Percentiles rank a stretch among this genome's conserved stretches.
Conservation (phyloP, 2,329 filamentous ascomycete species). For the Alternaria sp. region DNA sequence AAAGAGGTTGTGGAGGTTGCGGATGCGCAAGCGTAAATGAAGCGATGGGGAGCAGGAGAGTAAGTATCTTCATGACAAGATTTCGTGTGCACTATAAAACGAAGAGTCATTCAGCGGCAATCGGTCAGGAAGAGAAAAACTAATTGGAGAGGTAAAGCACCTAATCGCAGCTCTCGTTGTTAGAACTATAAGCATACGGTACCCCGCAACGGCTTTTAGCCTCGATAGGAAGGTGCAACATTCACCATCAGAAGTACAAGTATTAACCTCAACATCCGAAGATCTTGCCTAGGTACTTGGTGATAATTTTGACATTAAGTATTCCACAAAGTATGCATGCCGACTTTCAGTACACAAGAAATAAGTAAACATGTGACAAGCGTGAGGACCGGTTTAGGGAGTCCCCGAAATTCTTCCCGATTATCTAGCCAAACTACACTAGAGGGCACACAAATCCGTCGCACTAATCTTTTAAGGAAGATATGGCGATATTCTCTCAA, state of each 20-base stretch:
- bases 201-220: slow-evolving; percentile 8
- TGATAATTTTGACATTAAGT: too few relatives aligned
- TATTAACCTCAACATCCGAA: background rate
- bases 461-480: too few relatives aligned
- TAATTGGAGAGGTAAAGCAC: background rate
- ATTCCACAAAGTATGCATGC: too few relatives aligned
- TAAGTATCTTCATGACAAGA: slow-evolving; percentile 4
- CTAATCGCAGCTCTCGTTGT: slow-evolving; percentile 2
- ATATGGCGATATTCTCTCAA: too few relatives aligned
- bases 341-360: too few relatives aligned
- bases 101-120: background rate
- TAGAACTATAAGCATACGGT: background rate
- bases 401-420: too few relatives aligned
- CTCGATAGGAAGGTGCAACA: slow-evolving; percentile 16
- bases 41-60: slow-evolving; percentile 1
- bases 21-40: slow-evolving; percentile 5
- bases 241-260: slow-evolving; percentile 1
- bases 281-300: background rate
- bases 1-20: background rate
- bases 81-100: background rate
- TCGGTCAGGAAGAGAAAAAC: background rate
- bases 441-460: too few relatives aligned
- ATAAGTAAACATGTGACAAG: too few relatives aligned
- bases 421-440: too few relatives aligned
- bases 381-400: too few relatives aligned